Evolutionary conservation across 306 rosid species (phyloP).

Genomic region (Lathyrus tuberosus): DNA sequence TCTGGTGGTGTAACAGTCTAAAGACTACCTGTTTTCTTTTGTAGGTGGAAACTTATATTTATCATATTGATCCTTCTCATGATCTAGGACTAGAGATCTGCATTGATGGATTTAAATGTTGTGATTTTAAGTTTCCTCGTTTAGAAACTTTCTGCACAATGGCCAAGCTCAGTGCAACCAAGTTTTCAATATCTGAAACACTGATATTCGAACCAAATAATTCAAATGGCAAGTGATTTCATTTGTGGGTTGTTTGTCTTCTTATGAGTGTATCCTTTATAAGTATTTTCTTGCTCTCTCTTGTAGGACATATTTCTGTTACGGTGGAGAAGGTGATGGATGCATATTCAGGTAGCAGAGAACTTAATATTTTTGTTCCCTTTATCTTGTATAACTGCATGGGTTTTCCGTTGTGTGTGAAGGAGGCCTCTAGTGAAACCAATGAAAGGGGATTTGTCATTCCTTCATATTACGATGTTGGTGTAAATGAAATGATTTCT

Average conservation of each 20-base stretch:
- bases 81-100: constrained; percentile 73
- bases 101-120: constrained; percentile 67
- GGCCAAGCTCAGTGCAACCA: constrained; percentile 75
- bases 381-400: constrained; percentile 85
- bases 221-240: constrained; percentile 51
- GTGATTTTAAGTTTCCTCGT: constrained; percentile 75
- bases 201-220: constrained; percentile 58
- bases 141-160: constrained; percentile 70
- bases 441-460: constrained; percentile 52
- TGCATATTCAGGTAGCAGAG: constrained; percentile 87
- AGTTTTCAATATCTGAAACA: constrained; percentile 71
- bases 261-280: constrained; percentile 18
- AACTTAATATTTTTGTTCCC: constrained; percentile 72
- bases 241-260: constrained; percentile 19
- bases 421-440: constrained; percentile 55
- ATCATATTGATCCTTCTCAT: constrained; percentile 91
- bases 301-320: constrained; percentile 65
- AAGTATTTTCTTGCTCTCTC: constrained; percentile 38
- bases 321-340: constrained; percentile 84
- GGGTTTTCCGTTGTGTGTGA: constrained; percentile 69
- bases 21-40: constrained; percentile 34
- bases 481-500: constrained; percentile 50
- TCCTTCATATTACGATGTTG: constrained; percentile 65
- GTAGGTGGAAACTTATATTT: constrained; percentile 76
- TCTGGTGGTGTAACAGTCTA: constrained; percentile 14